Percentiles rank a stretch among this genome's conserved stretches.
phyloP scores from a whole-genome alignment of 495 filamentous ascomycete genomes.

The Penicillium roqueforti region DNA sequence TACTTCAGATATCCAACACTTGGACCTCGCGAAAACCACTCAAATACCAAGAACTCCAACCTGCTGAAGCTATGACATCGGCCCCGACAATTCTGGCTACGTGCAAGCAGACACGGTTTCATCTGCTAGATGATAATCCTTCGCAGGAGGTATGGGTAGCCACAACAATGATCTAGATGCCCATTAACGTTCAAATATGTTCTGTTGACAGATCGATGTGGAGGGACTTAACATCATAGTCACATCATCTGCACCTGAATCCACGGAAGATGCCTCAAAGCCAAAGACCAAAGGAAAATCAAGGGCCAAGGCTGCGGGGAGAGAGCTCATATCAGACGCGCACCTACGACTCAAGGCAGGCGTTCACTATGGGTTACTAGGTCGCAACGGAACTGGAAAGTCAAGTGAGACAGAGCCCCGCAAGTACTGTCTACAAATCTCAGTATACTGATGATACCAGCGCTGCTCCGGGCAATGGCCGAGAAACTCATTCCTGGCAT shows the following conservation, averaged over 20 bases:
- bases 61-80: constrained; percentile 9
- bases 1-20: background rate
- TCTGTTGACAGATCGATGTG: constrained; percentile 55
- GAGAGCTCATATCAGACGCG: constrained; percentile 65
- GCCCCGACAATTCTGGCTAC: constrained; percentile 40
- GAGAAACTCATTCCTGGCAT: constrained; percentile 78
- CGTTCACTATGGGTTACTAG: constrained; percentile 67
- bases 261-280: constrained; percentile 30
- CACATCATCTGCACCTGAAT: constrained; percentile 33
- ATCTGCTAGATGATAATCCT: constrained; percentile 39
- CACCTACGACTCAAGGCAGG: constrained; percentile 66
- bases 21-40: background rate
- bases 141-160: constrained; percentile 32
- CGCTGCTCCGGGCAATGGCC: constrained; percentile 67
- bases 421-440: background rate
- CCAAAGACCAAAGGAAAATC: constrained; percentile 49
- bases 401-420: constrained; percentile 52
- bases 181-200: background rate
- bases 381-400: constrained; percentile 77
- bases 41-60: background rate
- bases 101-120: constrained; percentile 46
- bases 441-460: constrained; percentile 30
- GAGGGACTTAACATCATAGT: constrained; percentile 62
- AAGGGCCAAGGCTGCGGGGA: constrained; percentile 48
- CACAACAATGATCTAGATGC: background rate